phyloP scores from a whole-genome alignment of 768 basidiomycete genomes.

The Kwoniella shandongensis region DNA sequence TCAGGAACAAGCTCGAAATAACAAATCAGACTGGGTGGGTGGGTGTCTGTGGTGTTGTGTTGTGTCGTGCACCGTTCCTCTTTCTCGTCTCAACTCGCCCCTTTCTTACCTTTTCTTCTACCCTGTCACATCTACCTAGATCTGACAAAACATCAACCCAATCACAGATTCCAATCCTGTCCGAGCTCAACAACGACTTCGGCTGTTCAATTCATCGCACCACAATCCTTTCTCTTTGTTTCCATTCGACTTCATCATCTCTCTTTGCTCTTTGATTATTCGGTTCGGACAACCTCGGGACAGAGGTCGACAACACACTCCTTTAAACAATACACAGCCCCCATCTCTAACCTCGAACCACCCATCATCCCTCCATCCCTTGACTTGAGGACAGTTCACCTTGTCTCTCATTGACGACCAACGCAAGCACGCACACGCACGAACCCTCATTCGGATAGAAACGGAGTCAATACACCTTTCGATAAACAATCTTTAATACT shows the following conservation, averaged over 20 bases:
- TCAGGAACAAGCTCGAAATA: too few relatives aligned
- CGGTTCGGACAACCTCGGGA: too few relatives aligned
- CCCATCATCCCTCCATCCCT: conserved; percentile 4
- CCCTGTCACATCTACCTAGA: too few relatives aligned
- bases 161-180: background rate
- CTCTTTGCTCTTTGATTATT: too few relatives aligned
- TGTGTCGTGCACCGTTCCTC: too few relatives aligned
- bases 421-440: too few relatives aligned
- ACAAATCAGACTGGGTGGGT: too few relatives aligned
- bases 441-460: background rate
- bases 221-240: background rate
- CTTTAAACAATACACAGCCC: conserved; percentile 7
- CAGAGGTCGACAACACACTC: conserved; percentile 7
- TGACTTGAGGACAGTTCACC: too few relatives aligned
- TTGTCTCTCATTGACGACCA: background rate
- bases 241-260: background rate
- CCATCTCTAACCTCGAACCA: conserved; percentile 6
- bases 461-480: background rate
- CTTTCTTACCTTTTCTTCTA: too few relatives aligned
- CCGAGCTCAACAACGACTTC: background rate
- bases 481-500: too few relatives aligned
- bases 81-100: too few relatives aligned
- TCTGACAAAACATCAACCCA: background rate
- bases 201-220: background rate
- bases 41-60: too few relatives aligned